These are phyloP conservation scores for Middelhovenomyces tepae DNA, from an alignment of 805 yeast species.

Conservation along the genomic window DNA sequence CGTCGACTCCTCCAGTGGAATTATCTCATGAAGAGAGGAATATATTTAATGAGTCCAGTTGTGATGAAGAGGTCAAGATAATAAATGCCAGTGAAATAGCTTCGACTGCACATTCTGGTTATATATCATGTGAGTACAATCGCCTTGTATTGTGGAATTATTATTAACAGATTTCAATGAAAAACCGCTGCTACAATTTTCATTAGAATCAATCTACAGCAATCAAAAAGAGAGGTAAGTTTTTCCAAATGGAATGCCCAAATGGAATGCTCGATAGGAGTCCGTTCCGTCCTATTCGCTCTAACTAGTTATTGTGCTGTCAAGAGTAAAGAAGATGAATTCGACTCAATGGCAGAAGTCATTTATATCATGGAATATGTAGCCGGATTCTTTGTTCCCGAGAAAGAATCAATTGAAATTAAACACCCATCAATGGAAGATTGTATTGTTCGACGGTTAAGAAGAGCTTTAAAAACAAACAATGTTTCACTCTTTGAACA, in stretches of 20 bases:
- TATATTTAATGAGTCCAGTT: slow-evolving; percentile 2
- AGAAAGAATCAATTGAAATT: slow-evolving; percentile 23
- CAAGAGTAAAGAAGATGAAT: slow-evolving; percentile 37
- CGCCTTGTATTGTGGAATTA: no score
- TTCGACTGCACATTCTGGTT: no score
- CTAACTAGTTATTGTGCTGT: no score
- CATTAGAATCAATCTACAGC: neutral
- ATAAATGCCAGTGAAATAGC: no score
- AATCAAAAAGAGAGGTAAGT: slow-evolving; percentile 9
- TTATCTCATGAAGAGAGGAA: slow-evolving; percentile 2
- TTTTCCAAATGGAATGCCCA: slow-evolving; percentile 13
- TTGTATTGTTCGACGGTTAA: slow-evolving; percentile 25
- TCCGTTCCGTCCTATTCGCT: no score
- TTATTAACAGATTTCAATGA: no score
- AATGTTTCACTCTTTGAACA: slow-evolving; percentile 26
- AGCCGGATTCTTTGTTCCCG: slow-evolving; percentile 35
- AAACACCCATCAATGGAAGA: slow-evolving; percentile 23
- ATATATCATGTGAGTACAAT: no score
- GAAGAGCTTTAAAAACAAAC: slow-evolving; percentile 20
- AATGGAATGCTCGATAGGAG: no score
- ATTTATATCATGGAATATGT: slow-evolving; percentile 41
- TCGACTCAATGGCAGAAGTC: slow-evolving; percentile 57
- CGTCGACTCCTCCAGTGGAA: slow-evolving; percentile 6
- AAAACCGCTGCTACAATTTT: slow-evolving; percentile 3
- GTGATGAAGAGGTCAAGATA: slow-evolving; percentile 5